Evolutionary conservation across 257 asterid genomes (phyloP).

Genomic region (Cinchona pubescens): DNA sequence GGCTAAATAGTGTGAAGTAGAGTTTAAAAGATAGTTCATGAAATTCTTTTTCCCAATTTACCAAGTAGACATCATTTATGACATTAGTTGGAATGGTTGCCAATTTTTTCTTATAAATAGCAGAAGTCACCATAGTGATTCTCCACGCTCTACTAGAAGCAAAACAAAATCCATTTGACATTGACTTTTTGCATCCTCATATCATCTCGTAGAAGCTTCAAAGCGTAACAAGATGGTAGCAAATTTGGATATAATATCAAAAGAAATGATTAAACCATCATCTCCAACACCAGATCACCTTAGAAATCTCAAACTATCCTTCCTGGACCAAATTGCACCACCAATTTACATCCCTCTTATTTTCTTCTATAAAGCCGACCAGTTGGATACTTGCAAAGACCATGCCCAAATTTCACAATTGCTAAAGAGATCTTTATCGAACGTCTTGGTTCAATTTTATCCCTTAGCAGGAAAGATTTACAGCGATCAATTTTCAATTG

Average conservation of each 20-base stretch:
- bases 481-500: slow-evolving; percentile 13
- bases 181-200: background rate
- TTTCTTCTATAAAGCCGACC: slow-evolving; percentile 29
- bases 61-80: too few relatives aligned
- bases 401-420: slow-evolving; percentile 7
- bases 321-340: slow-evolving; percentile 37
- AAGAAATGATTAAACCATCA: slow-evolving; percentile 40
- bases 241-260: slow-evolving; percentile 26
- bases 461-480: slow-evolving; percentile 40
- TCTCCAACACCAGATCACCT: slow-evolving; percentile 37
- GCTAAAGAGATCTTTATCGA: slow-evolving; percentile 35
- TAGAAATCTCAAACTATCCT: slow-evolving; percentile 29
- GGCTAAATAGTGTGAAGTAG: too few relatives aligned
- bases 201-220: background rate
- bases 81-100: background rate
- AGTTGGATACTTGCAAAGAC: background rate
- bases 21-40: too few relatives aligned
- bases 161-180: background rate
- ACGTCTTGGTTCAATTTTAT: slow-evolving; percentile 25
- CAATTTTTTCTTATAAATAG: background rate
- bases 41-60: too few relatives aligned
- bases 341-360: slow-evolving; percentile 31
- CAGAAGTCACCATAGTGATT: background rate
- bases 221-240: slow-evolving; percentile 1
- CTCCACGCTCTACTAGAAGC: background rate